Conservation (phyloP, 768 basidiomycete species). For the Termitomyces sp. region DNA sequence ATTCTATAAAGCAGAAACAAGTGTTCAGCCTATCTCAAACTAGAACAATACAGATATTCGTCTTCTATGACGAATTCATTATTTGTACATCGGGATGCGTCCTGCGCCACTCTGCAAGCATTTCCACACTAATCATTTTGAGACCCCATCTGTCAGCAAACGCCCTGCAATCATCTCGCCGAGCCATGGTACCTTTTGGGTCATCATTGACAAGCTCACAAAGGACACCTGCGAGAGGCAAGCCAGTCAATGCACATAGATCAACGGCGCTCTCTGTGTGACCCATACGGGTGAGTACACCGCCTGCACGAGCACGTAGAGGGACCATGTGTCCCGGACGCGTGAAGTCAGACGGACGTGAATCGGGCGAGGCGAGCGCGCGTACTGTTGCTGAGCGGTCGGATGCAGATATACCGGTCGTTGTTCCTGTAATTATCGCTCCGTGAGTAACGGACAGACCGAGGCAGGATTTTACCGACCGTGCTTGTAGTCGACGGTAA, state of each 20-base stretch:
- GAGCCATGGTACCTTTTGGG: conserved; percentile 85
- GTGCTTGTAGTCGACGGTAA: conserved; percentile 91
- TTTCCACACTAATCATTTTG: conserved; percentile 93
- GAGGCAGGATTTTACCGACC: conserved; percentile 41
- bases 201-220: conserved; percentile 97
- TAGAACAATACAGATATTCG: neutral
- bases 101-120: conserved; percentile 53
- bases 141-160: conserved; percentile 90
- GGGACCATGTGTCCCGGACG: conserved; percentile 97
- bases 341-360: conserved; percentile 65
- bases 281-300: conserved; percentile 81
- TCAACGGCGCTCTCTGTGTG: conserved; percentile 94
- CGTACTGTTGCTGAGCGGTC: conserved; percentile 88
- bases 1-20: conserved; percentile 9
- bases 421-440: conserved; percentile 52
- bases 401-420: conserved; percentile 95
- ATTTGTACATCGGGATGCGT: conserved; percentile 18
- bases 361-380: conserved; percentile 62
- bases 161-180: conserved; percentile 85
- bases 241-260: conserved; percentile 71
- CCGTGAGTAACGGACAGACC: conserved; percentile 3
- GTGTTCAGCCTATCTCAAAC: neutral
- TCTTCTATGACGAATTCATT: neutral
- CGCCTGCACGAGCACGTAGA: conserved; percentile 79
- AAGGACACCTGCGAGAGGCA: conserved; percentile 72